These are phyloP conservation scores for Delonix regia DNA, from an alignment of 306 rosid species.

Conservation along the genomic window DNA sequence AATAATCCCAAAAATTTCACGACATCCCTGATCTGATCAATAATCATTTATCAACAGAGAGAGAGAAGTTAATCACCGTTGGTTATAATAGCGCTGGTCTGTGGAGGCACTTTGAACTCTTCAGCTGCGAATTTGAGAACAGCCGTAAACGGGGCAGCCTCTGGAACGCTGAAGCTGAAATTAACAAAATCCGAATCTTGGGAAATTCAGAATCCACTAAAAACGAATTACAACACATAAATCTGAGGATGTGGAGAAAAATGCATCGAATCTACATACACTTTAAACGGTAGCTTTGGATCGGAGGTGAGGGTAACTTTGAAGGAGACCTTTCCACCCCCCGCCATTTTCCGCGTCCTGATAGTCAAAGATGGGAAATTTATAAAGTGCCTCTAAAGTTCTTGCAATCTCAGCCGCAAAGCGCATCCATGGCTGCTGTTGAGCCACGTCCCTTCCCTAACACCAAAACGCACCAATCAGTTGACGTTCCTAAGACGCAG, in stretches of 20 bases:
- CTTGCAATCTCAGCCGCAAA: too few species aligned
- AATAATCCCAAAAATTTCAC: background rate
- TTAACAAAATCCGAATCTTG: background rate
- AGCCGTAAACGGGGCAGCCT: constrained; percentile 98
- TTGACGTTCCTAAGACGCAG: too few species aligned
- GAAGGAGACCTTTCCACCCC: constrained; percentile 98
- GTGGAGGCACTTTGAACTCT: constrained; percentile 98
- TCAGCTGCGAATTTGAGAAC: constrained; percentile 97
- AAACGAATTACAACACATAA: background rate
- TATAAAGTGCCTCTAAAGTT: too few species aligned
- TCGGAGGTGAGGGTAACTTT: constrained; percentile 98
- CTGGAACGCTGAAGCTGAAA: constrained; percentile 92
- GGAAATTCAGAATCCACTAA: background rate
- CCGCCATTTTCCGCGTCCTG: constrained; percentile 59
- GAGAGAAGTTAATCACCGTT: constrained; percentile 52
- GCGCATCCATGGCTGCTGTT: too few species aligned
- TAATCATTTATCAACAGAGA: background rate
- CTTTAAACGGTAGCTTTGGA: constrained; percentile 98
- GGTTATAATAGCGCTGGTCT: constrained; percentile 98
- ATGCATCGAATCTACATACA: constrained; percentile 47
- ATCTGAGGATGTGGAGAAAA: background rate
- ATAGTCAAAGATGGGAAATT: too few species aligned
- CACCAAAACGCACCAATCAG: too few species aligned
- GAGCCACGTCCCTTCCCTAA: too few species aligned
- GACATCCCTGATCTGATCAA: background rate